Percentiles rank a stretch among this genome's conserved stretches.
Conservation (phyloP, 1,284 basidiomycete species). For the Ustilago tritici region DNA sequence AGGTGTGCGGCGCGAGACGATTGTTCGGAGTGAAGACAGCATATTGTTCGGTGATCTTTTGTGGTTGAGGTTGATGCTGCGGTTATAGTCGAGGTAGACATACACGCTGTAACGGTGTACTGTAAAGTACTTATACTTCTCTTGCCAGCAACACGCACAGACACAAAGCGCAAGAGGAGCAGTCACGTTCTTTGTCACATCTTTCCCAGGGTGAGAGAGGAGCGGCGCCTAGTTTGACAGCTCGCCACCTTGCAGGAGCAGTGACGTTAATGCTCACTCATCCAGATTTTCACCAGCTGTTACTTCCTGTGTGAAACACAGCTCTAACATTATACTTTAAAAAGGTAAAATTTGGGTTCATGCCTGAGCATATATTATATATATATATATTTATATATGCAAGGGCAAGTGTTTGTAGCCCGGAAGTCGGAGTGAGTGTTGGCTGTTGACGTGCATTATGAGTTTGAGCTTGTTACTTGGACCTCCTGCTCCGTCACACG, state of each 20-base stretch:
- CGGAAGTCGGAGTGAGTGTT: neutral
- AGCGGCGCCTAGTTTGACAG: neutral
- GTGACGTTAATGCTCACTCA: slow-evolving; percentile 41
- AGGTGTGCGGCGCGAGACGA: slow-evolving; percentile 1
- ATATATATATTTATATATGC: no score
- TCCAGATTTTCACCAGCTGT: neutral
- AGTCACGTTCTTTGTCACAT: no score
- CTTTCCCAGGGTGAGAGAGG: no score
- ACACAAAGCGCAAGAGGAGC: no score
- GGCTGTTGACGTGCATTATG: no score
- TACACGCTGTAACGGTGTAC: no score
- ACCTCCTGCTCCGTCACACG: neutral
- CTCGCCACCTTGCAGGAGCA: neutral
- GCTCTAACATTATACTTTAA: no score
- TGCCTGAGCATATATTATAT: no score
- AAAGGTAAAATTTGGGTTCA: no score
- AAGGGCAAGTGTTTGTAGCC: neutral
- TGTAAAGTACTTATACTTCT: neutral
- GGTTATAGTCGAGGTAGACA: neutral
- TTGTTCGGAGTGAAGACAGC: slow-evolving; percentile 6
- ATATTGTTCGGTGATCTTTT: neutral
- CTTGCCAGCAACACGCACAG: neutral
- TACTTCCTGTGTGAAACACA: no score
- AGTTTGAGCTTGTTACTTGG: no score
- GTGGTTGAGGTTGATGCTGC: neutral